Evolutionary conservation across 2,329 filamentous ascomycete species (phyloP), one percentile per base, ranked within the genome.

Genomic region (Tolypocladium sp.): DNA sequence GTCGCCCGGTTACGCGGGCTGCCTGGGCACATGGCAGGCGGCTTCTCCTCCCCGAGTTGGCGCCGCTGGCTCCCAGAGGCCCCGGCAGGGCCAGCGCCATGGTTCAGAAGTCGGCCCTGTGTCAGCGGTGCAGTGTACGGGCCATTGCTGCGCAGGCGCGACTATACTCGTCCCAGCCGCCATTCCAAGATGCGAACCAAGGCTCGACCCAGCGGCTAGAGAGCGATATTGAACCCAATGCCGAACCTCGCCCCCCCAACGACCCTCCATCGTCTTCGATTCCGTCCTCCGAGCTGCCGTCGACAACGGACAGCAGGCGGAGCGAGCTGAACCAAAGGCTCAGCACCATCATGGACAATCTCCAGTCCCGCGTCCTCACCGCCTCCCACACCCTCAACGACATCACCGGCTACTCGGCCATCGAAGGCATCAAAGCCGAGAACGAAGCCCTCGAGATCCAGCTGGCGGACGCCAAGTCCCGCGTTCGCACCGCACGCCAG

Each of bases 331-430:
- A 70, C 41, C 68, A 71, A 61, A 69, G 62, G 42, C 73, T 75
- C 57, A 73, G 69, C 60, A 57, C 61, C 44, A 77, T 95, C 70
- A 95, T 97, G 90, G 94, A 99, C 76, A 87, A 90, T 63, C 73
- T 97, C 25, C 91, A 97, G 70, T 84, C 88, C 38, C 92, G 93
- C 66, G 82, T 95, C 53, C 89, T 96, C 63, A 83, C 88, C 57
- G 92, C 92, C 4, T 91, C 91, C 2, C 90, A 94, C 71, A 89
- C 90, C 60, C 84, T 99, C 74, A 99, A 97, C 74, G 91, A 92
- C 68, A 84, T 97, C 58, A 99, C 94, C 2, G 94, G 94, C 64
- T 99, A 97, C 78, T 89, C 90, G 1, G 86, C 89, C 51, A 97
- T 99, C 72, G 92, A 97, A 73, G 79, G 84, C 30, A 83, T 99